Evolutionary conservation across 148 eudicot species (phyloP).

Genomic region (Linanthus parryae): DNA sequence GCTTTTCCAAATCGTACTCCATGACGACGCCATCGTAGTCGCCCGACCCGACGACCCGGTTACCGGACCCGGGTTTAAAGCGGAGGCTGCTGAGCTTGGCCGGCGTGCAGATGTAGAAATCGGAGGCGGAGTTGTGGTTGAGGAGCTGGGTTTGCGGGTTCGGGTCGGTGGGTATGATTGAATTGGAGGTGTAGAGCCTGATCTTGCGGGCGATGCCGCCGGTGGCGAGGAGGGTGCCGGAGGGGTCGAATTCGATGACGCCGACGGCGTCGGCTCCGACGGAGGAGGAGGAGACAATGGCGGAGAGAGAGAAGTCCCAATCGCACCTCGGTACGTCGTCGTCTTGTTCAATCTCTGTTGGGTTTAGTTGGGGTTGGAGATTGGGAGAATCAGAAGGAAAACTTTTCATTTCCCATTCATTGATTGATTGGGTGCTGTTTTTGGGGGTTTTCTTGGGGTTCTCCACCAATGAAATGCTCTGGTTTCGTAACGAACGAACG

Average conservation of each 20-base stretch:
- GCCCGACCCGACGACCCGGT: constrained; percentile 33
- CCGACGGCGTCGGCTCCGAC: constrained; percentile 32
- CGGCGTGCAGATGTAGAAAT: constrained; percentile 33
- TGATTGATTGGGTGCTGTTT: constrained; percentile 9
- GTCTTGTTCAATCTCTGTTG: neutral
- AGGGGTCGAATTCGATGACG: constrained; percentile 30
- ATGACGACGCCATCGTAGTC: constrained; percentile 53
- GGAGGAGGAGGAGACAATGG: constrained; percentile 22
- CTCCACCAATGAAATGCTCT: too few species aligned
- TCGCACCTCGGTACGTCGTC: constrained; percentile 20
- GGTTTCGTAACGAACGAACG: too few species aligned
- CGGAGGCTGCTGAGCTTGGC: constrained; percentile 46
- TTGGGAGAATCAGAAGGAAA: too few species aligned
- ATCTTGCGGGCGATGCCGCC: constrained; percentile 44
- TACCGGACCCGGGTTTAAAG: constrained; percentile 38
- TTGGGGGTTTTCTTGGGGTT: too few species aligned
- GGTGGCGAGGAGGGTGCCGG: constrained; percentile 26
- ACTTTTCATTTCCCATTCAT: constrained; percentile 46
- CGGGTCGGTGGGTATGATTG: neutral
- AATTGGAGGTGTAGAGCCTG: constrained; percentile 18
- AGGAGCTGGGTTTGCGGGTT: neutral
- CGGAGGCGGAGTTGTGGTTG: constrained; percentile 29
- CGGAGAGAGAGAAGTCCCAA: constrained; percentile 39
- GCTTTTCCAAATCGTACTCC: constrained; percentile 42
- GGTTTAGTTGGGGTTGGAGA: constrained; percentile 14